phyloP scores from a whole-genome alignment of 345 rosid species.

The Schrenkiella parvula region DNA sequence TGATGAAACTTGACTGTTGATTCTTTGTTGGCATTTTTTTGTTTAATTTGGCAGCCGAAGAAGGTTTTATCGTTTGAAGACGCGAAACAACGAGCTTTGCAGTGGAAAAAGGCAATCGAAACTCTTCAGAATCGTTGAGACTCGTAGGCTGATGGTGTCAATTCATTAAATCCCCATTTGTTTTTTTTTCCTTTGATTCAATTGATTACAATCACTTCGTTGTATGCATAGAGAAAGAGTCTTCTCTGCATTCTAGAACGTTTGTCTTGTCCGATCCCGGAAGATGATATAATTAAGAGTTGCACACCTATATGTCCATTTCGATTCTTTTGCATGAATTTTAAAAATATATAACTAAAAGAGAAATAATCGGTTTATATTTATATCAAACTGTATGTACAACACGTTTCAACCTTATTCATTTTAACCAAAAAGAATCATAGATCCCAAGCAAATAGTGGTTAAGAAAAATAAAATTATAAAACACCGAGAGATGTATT shows the following conservation, averaged over 20 bases:
- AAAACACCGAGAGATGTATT: background rate
- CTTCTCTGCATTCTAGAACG: slow-evolving; percentile 15
- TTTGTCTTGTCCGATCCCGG: background rate
- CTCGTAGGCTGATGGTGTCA: slow-evolving; percentile 12
- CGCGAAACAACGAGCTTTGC: slow-evolving; percentile 79
- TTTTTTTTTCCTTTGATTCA: background rate
- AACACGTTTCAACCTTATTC: slow-evolving; percentile 17
- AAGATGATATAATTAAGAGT: background rate
- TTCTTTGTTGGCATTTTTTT: background rate
- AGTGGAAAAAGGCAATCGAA: slow-evolving; percentile 96
- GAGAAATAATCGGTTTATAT: background rate
- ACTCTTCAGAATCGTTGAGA: slow-evolving; percentile 66
- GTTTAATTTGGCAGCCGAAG: slow-evolving; percentile 62
- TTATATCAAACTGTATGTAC: background rate
- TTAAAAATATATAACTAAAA: background rate
- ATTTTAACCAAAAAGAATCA: slow-evolving; percentile 25
- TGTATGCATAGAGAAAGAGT: slow-evolving; percentile 10
- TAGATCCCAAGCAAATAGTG: slow-evolving; percentile 3
- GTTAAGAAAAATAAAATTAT: background rate
- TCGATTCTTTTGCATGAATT: background rate
- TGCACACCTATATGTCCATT: background rate
- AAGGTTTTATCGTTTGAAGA: slow-evolving; percentile 88
- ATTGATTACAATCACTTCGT: background rate
- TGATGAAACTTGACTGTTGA: background rate
- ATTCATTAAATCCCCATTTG: background rate